Percentiles rank a stretch among this genome's conserved stretches.
Conservation (phyloP, 2,329 filamentous ascomycete genomes). For the Polytolypa hystricis region DNA sequence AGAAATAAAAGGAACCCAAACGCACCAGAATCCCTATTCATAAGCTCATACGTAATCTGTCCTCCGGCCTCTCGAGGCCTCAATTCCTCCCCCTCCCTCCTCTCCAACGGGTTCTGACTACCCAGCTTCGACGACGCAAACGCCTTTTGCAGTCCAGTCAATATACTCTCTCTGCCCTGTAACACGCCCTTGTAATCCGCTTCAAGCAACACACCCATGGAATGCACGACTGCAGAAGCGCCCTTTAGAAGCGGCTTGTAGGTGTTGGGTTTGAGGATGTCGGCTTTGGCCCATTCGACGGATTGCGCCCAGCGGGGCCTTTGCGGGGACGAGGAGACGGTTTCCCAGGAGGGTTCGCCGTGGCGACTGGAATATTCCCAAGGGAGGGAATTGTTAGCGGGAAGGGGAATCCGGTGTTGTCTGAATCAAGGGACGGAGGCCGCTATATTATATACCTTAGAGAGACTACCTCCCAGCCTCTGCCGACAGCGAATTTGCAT, state of each 20-base stretch:
- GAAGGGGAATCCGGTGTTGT: neutral
- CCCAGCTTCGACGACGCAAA: constrained; percentile 55
- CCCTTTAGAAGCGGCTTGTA: constrained; percentile 66
- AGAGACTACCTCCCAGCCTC: constrained; percentile 86
- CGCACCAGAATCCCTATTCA: constrained; percentile 73
- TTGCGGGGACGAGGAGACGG: constrained; percentile 58
- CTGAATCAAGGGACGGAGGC: too few relatives aligned
- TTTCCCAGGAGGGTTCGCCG: constrained; percentile 75
- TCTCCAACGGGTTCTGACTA: constrained; percentile 60
- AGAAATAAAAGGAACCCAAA: constrained; percentile 3
- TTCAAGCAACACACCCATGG: constrained; percentile 90
- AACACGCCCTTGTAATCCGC: constrained; percentile 95
- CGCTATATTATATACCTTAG: constrained; percentile 64
- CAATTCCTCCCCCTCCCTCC: constrained; percentile 48
- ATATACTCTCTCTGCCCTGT: constrained; percentile 69
- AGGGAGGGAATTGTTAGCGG: neutral
- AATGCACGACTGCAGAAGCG: constrained; percentile 82
- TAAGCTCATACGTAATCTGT: constrained; percentile 87
- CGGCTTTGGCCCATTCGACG: constrained; percentile 78
- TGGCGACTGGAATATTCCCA: constrained; percentile 57
- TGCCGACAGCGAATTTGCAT: constrained; percentile 74
- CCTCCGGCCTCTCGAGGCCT: constrained; percentile 55
- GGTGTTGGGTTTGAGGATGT: constrained; percentile 71
- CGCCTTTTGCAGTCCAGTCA: constrained; percentile 65
- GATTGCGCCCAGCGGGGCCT: constrained; percentile 71